These are phyloP conservation scores for Auriscalpium vulgare DNA, from an alignment of 768 basidiomycete species.

Conservation along the genomic window DNA sequence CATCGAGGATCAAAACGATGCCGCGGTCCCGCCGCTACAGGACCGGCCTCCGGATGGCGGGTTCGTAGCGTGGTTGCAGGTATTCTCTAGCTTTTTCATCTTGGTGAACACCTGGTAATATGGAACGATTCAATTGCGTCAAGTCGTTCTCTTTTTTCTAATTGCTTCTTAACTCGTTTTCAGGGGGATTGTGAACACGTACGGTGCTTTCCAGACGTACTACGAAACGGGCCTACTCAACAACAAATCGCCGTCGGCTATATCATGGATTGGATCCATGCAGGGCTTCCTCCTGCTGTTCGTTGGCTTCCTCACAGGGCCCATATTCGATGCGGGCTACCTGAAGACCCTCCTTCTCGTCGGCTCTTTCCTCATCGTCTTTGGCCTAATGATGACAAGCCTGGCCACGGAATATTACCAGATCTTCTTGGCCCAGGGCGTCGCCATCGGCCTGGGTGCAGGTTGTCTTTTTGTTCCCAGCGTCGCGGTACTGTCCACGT, in stretches of 20 bases:
- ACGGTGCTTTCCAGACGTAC: conserved; percentile 12
- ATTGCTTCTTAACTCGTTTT: too few species aligned
- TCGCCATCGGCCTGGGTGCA: conserved; percentile 32
- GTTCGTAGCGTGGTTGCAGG: too few species aligned
- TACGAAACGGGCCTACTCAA: conserved; percentile 7
- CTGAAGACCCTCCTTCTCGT: conserved; percentile 9
- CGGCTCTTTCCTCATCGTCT: conserved; percentile 14
- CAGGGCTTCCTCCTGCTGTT: conserved; percentile 14
- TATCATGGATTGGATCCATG: conserved; percentile 17
- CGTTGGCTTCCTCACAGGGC: conserved; percentile 9
- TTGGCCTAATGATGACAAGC: conserved; percentile 14
- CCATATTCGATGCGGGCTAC: conserved; percentile 17
- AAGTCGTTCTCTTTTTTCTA: too few species aligned
- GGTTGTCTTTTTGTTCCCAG: conserved; percentile 40
- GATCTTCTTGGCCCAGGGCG: conserved; percentile 38
- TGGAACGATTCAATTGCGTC: too few species aligned
- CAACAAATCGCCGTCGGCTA: conserved; percentile 8
- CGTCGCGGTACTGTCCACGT: conserved; percentile 34
- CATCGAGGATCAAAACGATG: too few species aligned
- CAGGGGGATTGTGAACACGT: conserved; percentile 17
- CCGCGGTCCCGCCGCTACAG: too few species aligned
- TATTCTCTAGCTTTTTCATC: too few species aligned
- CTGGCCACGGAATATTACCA: conserved; percentile 20
- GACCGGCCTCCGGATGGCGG: too few species aligned
- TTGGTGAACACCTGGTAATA: too few species aligned